Base-by-base conservation (phyloP, 2,329 filamentous ascomycete genomes). In the Cladophialophora chaetospira region DNA sequence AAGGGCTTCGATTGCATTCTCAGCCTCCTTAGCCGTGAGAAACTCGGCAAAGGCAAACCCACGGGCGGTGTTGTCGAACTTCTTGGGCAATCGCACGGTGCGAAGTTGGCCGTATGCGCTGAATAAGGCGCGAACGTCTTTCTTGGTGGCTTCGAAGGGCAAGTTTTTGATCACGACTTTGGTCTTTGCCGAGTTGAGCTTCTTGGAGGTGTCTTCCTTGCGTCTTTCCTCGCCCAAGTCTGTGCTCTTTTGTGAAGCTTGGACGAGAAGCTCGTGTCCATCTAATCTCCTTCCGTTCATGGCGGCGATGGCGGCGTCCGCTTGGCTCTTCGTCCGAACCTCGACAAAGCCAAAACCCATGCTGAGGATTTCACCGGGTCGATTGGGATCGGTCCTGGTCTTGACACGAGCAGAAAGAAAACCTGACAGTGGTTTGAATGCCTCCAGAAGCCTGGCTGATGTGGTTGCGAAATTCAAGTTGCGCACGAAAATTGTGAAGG, bases 131-230 rank as follows among this genome's bases (percentile, higher is more conserved):
- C 90, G 85, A 57, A 99, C 82, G 71, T 99, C 94, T 73, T 95
- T 94, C 79, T 96, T 97, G 52, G 86, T 88, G 46, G 89, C 88
- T 77, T 97, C 91, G 77, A 99, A 99, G 17, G 94, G 93, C 73
- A 99, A 77, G 78, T 99, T 99, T 80, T 97, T 99, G 78, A 99
- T 88, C 74, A 97, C 87, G 69, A 99, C 88, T 81, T 97, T 97
- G 45, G 92, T 97, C 65, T 85, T 83, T 70, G 86, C 84, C 13
- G 82, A 83, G 21, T 89, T 86, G 48, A 83, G 76, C 73, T 93
- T 95, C 80, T 91, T 95, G 48, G 88, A 86, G 63, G 83, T 85
- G 69, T 97, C 91, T 64, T 93, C 88, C 65, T 87, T 88, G 63
- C 88, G 85, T 64, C 89, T 84, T 74, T 96, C 89, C 70, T 96